Percentiles rank a stretch among this genome's conserved stretches.
phyloP scores from a whole-genome alignment of 2,329 filamentous ascomycete genomes.

The Trichoderma lentiforme region DNA sequence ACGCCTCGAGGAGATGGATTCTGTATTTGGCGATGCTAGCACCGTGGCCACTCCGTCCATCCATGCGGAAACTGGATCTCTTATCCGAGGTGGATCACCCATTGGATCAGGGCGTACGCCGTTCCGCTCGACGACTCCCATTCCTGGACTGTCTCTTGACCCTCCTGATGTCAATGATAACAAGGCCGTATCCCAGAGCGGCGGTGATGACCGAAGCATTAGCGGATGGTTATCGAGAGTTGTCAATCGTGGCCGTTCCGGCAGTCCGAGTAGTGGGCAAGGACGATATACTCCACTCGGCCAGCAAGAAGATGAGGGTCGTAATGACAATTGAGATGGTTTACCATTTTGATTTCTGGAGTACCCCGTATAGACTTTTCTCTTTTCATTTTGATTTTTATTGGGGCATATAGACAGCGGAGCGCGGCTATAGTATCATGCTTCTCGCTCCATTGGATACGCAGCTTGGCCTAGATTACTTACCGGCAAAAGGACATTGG shows the following conservation, averaged over 20 bases:
- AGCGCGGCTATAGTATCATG: background rate
- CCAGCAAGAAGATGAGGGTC: conserved; percentile 38
- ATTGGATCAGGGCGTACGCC: conserved; percentile 64
- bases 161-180: conserved; percentile 56
- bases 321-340: conserved; percentile 26
- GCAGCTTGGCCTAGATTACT: conserved; percentile 4
- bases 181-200: conserved; percentile 39
- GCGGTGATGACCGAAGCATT: conserved; percentile 41
- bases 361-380: conserved; percentile 28
- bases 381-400: conserved; percentile 4
- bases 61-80: conserved; percentile 71
- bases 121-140: conserved; percentile 58
- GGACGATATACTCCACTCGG: conserved; percentile 43
- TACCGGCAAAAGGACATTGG: background rate
- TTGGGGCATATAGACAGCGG: conserved; percentile 38
- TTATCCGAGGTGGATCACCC: conserved; percentile 70
- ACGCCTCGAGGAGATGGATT: conserved; percentile 93
- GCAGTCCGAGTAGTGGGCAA: conserved; percentile 38
- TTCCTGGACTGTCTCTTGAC: conserved; percentile 79
- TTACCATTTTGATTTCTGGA: conserved; percentile 21
- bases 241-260: conserved; percentile 38
- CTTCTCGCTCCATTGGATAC: background rate
- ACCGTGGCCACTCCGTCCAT: conserved; percentile 78
- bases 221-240: conserved; percentile 49
- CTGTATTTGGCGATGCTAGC: conserved; percentile 88